Percentiles rank a stretch among this genome's conserved stretches.
These are phyloP conservation scores for Saccharum spontaneum DNA, from an alignment of 176 grass and related monocot genomes.

Conservation along the genomic window DNA sequence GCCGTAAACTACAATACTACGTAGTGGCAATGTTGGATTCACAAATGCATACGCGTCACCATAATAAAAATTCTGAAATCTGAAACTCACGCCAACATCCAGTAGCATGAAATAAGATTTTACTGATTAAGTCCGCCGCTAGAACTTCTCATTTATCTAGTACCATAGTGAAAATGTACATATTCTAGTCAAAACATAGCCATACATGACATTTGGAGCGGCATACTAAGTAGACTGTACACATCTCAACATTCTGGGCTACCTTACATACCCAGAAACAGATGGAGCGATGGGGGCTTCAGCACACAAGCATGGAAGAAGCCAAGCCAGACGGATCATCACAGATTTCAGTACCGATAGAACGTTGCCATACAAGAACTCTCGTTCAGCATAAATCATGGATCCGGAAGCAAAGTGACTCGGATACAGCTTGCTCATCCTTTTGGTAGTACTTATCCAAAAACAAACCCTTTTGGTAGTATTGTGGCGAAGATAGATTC, in stretches of 20 bases:
- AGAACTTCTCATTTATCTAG: slow-evolving; percentile 20
- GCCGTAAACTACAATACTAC: neutral
- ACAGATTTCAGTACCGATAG: neutral
- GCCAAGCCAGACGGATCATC: neutral
- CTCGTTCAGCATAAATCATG: neutral
- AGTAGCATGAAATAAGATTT: neutral
- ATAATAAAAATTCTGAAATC: neutral
- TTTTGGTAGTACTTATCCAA: neutral
- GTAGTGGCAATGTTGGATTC: neutral
- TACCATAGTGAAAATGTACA: slow-evolving; percentile 23
- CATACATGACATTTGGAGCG: neutral
- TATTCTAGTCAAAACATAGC: neutral
- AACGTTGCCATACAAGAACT: neutral
- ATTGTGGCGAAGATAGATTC: neutral
- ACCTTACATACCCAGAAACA: slow-evolving; percentile 16
- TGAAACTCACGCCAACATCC: neutral
- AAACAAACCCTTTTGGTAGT: neutral
- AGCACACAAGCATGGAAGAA: neutral
- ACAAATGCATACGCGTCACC: neutral
- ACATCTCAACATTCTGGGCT: slow-evolving; percentile 22
- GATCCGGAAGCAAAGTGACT: neutral
- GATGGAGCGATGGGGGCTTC: slow-evolving; percentile 4
- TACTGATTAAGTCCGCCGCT: slow-evolving; percentile 5
- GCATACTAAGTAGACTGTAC: slow-evolving; percentile 25
- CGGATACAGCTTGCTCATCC: neutral